phyloP scores from a whole-genome alignment of 768 basidiomycete species.

The Leccinum barrowsii region DNA sequence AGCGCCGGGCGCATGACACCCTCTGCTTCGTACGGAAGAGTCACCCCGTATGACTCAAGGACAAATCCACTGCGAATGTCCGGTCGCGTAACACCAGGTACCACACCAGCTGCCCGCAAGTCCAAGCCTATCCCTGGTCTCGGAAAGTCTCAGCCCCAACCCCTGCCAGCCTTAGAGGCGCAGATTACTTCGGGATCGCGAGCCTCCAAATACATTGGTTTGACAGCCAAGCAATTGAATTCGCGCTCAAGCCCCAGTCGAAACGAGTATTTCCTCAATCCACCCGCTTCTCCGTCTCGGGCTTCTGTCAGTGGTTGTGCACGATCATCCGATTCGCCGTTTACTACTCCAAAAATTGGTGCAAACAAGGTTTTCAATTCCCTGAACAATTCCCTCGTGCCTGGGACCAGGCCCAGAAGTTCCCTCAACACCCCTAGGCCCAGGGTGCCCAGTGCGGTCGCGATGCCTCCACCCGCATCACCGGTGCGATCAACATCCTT shows the following conservation, averaged over 20 bases:
- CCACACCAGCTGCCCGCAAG: constrained; percentile 31
- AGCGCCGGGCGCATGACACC: constrained; percentile 55
- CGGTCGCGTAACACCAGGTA: constrained; percentile 48
- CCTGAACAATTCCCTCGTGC: constrained; percentile 12
- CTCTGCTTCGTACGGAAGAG: constrained; percentile 45
- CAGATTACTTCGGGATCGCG: constrained; percentile 78
- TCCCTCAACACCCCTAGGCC: constrained; percentile 54
- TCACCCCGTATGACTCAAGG: constrained; percentile 30
- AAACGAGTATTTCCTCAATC: constrained; percentile 22
- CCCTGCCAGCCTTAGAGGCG: constrained; percentile 25
- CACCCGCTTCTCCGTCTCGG: constrained; percentile 36
- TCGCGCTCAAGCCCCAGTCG: constrained; percentile 32
- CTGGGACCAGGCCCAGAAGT: constrained; percentile 30
- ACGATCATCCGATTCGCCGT: constrained; percentile 50
- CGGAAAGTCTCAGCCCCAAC: constrained; percentile 33
- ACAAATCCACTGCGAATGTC: constrained; percentile 30
- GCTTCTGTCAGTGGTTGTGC: constrained; percentile 35
- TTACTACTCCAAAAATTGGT: constrained; percentile 63
- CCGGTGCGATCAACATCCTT: constrained; percentile 40
- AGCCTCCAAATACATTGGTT: constrained; percentile 77
- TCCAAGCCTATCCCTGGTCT: constrained; percentile 29
- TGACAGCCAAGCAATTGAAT: constrained; percentile 81
- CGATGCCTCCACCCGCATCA: constrained; percentile 80
- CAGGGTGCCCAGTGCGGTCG: constrained; percentile 65
- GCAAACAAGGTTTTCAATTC: constrained; percentile 26